These are phyloP conservation scores for Eucalyptus virginea DNA, from an alignment of 345 rosid genomes.

Conservation along the genomic window DNA sequence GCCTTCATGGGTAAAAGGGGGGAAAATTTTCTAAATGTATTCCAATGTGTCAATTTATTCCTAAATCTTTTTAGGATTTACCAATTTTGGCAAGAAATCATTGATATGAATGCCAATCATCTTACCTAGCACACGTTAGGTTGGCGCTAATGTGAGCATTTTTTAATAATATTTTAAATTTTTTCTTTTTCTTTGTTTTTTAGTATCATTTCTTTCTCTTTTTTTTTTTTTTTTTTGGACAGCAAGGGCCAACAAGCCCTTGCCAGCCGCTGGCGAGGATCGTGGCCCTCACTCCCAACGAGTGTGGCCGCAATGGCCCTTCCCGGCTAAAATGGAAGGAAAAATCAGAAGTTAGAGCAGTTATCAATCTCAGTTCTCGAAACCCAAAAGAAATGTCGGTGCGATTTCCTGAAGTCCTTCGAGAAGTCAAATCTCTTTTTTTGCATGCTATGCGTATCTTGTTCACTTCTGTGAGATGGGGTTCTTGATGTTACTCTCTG, in stretches of 20 bases:
- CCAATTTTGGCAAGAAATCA: accelerated
- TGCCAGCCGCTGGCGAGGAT: too few relatives aligned
- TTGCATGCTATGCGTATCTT: neutral
- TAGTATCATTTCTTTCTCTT: too few relatives aligned
- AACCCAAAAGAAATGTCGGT: neutral
- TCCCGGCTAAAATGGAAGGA: too few relatives aligned
- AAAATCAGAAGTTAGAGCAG: neutral
- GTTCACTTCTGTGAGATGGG: neutral
- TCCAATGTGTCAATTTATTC: too few relatives aligned
- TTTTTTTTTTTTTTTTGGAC: accelerated
- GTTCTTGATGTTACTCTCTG: neutral
- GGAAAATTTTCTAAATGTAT: too few relatives aligned
- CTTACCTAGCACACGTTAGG: too few relatives aligned
- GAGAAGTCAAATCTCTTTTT: neutral
- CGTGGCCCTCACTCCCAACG: too few relatives aligned
- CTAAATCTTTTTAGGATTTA: too few relatives aligned
- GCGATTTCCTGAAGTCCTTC: neutral
- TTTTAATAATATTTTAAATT: too few relatives aligned
- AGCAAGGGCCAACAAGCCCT: too few relatives aligned
- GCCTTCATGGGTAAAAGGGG: too few relatives aligned
- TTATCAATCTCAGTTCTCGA: neutral
- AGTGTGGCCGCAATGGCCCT: accelerated
- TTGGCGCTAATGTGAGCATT: accelerated
- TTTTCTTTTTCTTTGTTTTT: too few relatives aligned
- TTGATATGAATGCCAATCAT: accelerated